These are phyloP conservation scores for Canavalia ensiformis DNA, from an alignment of 306 rosid species.

Conservation along the genomic window DNA sequence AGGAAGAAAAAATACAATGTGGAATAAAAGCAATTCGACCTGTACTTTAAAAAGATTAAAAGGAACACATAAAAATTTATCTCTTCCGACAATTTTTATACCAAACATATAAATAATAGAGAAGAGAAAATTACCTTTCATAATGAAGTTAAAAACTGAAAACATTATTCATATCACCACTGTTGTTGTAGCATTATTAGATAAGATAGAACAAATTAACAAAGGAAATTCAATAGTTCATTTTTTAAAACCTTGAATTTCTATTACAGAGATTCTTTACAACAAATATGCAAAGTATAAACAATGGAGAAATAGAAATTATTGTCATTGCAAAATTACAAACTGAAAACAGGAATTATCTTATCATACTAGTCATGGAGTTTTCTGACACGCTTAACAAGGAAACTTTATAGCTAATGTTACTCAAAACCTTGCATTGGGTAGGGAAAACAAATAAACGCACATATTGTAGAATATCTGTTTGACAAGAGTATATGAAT, in stretches of 20 bases:
- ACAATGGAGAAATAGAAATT: slow-evolving; percentile 32
- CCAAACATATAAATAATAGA: slow-evolving; percentile 24
- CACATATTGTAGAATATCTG: not conserved
- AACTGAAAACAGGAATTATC: slow-evolving; percentile 35
- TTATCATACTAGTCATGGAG: not conserved
- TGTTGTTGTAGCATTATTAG: not conserved
- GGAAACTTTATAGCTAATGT: slow-evolving; percentile 9
- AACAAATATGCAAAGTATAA: slow-evolving; percentile 22
- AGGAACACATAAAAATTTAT: not conserved
- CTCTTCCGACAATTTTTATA: not conserved
- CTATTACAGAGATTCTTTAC: not conserved
- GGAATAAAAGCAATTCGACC: not conserved
- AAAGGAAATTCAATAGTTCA: slow-evolving; percentile 33
- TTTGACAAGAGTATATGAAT: not conserved
- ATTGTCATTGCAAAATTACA: slow-evolving; percentile 15
- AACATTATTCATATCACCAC: slow-evolving; percentile 23
- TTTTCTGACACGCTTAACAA: slow-evolving; percentile 15
- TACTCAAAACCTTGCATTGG: slow-evolving; percentile 28
- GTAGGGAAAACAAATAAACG: not conserved
- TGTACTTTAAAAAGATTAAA: slow-evolving; percentile 21
- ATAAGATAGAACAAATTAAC: slow-evolving; percentile 39
- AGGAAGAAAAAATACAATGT: slow-evolving; percentile 10
- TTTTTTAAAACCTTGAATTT: slow-evolving; percentile 34
- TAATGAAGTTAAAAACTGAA: slow-evolving; percentile 20
- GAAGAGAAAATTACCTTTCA: slow-evolving; percentile 27